Evolutionary conservation across 345 rosid species (phyloP), one percentile per base, ranked within the genome.

Genomic region (Jatropha curcas): DNA sequence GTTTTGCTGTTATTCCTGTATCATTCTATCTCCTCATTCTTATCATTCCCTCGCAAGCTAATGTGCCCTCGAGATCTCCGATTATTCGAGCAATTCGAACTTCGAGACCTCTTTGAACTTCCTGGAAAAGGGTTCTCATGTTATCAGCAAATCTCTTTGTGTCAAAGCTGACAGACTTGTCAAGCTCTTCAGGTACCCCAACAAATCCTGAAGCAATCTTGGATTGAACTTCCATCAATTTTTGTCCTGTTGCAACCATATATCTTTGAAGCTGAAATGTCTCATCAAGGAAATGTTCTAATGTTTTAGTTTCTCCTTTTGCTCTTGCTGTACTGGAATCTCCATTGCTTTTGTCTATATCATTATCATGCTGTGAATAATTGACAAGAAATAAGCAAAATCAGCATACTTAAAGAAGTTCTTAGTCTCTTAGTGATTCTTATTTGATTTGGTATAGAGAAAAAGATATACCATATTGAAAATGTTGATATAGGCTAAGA

Each of bases 101-200:
- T 80, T 91, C 99, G 20, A 92, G 87, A 48, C 98, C 97, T 72
- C 97, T 86, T 45, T 95, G 99, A 71, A 95, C 87, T 71, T 95
- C 98, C 71, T 86, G 92, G 66, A 91, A 89, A 52, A 92, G 78
- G 56, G 79, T 74, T 83, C 77, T 86, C 16, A 91, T 62, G 58
- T 77, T 85, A 65, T 95, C 99, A 7, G 85, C 78, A 76, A 90
- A 92, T 20, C 87, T 80, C 75, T 88, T 84, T 74, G 81, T 70
- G 88, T 92, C 97, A 51, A 89, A 83, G 80, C 81, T 74, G 25
- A 77, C 69, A 12, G 88, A 69, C 60, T 83, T 80, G 28, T 80
- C 83, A 41, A 87, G 80, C 75, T 82, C 86, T 77, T 76, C 85
- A 14, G 84, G 76, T 51, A 83, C 79, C 73, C 80, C 88, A 9